Conservation (phyloP, 768 basidiomycete species). For the Russula foetens region DNA sequence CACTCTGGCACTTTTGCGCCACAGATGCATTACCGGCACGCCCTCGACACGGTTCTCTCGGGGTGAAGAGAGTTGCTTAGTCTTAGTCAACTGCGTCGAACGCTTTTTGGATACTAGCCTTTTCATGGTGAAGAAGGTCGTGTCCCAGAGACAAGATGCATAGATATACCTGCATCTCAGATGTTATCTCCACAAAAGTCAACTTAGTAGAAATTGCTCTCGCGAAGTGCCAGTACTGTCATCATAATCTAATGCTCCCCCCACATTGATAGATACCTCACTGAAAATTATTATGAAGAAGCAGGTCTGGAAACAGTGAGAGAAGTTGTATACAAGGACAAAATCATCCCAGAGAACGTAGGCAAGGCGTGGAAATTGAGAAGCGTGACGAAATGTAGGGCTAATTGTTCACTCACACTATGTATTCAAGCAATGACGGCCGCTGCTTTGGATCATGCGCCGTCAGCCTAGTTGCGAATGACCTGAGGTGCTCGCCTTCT, state of each 20-base stretch:
- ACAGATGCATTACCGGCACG: constrained; percentile 72
- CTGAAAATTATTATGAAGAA: background rate
- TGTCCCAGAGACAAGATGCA: constrained; percentile 24
- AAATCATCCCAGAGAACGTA: background rate
- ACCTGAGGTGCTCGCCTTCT: no score
- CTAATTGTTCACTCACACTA: background rate
- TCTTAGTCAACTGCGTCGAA: constrained; percentile 83
- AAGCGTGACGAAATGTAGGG: background rate
- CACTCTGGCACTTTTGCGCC: background rate
- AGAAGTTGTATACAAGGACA: background rate
- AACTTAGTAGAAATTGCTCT: background rate
- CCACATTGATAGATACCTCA: background rate
- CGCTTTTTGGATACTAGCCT: constrained; percentile 84
- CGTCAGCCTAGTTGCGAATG: no score
- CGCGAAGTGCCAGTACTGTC: background rate
- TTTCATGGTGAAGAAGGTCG: constrained; percentile 66
- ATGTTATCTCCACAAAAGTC: background rate
- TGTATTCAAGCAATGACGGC: no score
- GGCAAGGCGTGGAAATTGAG: background rate
- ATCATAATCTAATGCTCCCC: background rate
- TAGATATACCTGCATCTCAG: constrained; percentile 22
- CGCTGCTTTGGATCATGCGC: no score
- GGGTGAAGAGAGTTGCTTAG: constrained; percentile 76
- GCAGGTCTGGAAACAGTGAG: background rate
- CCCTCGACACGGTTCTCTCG: constrained; percentile 74